These are phyloP conservation scores for Hippophae tibetana DNA, from an alignment of 306 rosid genomes.

Conservation along the genomic window DNA sequence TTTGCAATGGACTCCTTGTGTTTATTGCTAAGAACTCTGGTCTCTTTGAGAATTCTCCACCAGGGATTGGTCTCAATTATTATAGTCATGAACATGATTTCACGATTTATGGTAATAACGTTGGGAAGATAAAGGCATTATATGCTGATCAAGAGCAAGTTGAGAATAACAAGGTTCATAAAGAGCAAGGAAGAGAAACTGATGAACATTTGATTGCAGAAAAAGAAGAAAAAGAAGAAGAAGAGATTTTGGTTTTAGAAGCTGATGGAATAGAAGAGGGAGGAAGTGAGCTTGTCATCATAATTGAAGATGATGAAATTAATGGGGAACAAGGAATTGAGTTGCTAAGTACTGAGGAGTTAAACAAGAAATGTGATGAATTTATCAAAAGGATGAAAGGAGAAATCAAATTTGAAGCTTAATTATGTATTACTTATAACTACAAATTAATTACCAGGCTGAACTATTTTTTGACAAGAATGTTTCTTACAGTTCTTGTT, in stretches of 20 bases:
- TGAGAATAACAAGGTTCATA: background rate
- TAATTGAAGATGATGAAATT: slow-evolving; percentile 14
- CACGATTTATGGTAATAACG: background rate
- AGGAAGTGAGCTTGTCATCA: background rate
- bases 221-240: slow-evolving; percentile 7
- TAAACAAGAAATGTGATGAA: slow-evolving; percentile 71
- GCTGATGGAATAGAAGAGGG: slow-evolving; percentile 10
- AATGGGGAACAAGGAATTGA: slow-evolving; percentile 19
- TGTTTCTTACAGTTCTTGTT: too few relatives aligned
- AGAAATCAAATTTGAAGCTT: slow-evolving; percentile 32
- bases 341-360: slow-evolving; percentile 38
- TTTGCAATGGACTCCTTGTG: slow-evolving; percentile 53
- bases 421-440: background rate
- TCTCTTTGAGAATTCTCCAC: slow-evolving; percentile 19
- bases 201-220: background rate
- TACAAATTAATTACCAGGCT: too few relatives aligned
- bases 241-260: background rate
- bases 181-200: background rate
- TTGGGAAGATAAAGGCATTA: background rate
- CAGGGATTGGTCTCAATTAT: slow-evolving; percentile 1
- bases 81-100: background rate
- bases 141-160: background rate
- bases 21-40: slow-evolving; percentile 38
- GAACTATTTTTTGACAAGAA: too few relatives aligned
- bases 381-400: slow-evolving; percentile 61